Evolutionary conservation across 805 yeast genomes (phyloP).

Genomic region (Candida golubevii): DNA sequence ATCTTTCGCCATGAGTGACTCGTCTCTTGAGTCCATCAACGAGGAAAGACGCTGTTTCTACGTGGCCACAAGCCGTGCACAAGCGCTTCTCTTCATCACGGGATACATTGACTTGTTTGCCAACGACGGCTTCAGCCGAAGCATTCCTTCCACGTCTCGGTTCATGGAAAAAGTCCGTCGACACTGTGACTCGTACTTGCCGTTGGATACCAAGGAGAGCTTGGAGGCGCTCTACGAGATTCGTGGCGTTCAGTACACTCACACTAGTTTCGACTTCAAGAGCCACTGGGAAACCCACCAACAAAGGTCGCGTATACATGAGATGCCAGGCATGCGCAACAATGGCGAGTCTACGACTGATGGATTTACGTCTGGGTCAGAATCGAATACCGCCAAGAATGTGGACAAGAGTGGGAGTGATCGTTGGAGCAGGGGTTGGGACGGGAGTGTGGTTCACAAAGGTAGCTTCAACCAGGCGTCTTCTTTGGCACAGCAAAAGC

Average conservation of each 20-base stretch:
- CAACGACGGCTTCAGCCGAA: conserved; percentile 11
- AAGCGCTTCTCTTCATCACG: conserved; percentile 47
- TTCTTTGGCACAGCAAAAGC: too few relatives aligned
- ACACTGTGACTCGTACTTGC: conserved; percentile 13
- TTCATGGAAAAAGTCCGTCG: conserved; percentile 20
- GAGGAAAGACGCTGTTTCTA: conserved; percentile 85
- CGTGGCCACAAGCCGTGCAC: conserved; percentile 87
- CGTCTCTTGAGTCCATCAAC: conserved; percentile 33
- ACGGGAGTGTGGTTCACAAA: too few relatives aligned
- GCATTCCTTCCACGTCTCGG: conserved; percentile 23
- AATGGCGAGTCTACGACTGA: neutral
- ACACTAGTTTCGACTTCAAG: conserved; percentile 3
- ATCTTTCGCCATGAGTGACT: conserved; percentile 35
- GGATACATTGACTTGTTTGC: conserved; percentile 19
- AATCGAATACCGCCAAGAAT: neutral
- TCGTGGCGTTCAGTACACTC: conserved; percentile 4
- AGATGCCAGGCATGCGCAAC: neutral
- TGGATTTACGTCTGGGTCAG: neutral
- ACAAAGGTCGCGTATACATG: neutral
- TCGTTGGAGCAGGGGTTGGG: too few relatives aligned
- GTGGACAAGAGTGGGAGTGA: too few relatives aligned
- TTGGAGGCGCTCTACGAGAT: conserved; percentile 19
- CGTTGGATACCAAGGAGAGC: conserved; percentile 14
- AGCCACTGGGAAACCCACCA: neutral
- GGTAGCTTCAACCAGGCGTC: too few relatives aligned